Evolutionary conservation across 2,329 filamentous ascomycete species (phyloP).

Genomic region (Sclerotinia spermophila): DNA sequence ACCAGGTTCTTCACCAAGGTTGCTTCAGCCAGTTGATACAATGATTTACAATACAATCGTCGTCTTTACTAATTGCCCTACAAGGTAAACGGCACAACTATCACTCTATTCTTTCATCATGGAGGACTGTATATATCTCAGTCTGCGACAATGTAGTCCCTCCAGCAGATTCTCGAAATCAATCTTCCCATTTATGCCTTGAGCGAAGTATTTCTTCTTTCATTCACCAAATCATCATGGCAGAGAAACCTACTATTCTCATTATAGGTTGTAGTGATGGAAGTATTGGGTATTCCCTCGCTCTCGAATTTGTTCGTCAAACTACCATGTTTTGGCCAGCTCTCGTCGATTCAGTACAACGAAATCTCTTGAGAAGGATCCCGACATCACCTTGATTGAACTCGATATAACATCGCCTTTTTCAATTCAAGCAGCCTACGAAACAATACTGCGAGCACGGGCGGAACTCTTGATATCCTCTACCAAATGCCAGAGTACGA

Average conservation of each 20-base stretch:
- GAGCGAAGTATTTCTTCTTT: neutral
- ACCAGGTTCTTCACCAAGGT: neutral
- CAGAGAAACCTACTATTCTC: neutral
- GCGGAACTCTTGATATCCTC: neutral
- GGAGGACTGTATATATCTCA: no score
- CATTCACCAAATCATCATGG: neutral
- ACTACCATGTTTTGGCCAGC: neutral
- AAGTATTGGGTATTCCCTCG: neutral
- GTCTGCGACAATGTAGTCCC: neutral
- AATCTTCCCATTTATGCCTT: neutral
- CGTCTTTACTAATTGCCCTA: neutral
- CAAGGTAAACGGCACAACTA: neutral
- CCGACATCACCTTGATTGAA: neutral
- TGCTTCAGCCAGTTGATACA: neutral
- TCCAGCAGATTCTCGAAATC: neutral
- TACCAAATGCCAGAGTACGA: neutral
- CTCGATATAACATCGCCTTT: neutral
- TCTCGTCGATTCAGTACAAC: neutral
- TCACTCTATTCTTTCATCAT: neutral
- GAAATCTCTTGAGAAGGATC: neutral
- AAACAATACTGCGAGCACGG: neutral
- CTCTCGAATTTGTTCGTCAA: neutral
- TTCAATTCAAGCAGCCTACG: neutral
- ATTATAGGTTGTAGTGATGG: neutral
- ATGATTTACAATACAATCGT: neutral